Evolutionary conservation across 2,329 filamentous ascomycete genomes (phyloP).

Genomic region (Neopestalotiopsis sp.): DNA sequence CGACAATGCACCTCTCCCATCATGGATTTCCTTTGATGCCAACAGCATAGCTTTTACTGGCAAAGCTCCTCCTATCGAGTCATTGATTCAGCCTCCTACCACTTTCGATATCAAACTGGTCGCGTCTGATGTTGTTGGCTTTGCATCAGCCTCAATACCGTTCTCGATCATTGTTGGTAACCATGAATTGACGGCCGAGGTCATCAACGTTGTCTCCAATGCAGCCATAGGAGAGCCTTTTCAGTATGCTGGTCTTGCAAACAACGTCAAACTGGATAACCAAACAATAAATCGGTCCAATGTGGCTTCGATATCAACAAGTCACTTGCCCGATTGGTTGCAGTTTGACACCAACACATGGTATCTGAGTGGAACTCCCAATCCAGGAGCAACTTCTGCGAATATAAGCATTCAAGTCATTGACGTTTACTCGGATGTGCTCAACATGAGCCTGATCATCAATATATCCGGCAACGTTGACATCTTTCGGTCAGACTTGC

Average conservation of each 20-base stretch:
- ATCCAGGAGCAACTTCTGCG: slow-evolving; percentile 59
- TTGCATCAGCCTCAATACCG: slow-evolving; percentile 66
- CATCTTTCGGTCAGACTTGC: slow-evolving; percentile 34
- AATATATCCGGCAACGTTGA: slow-evolving; percentile 22
- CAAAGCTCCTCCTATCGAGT: slow-evolving; percentile 67
- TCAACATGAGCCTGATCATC: slow-evolving; percentile 58
- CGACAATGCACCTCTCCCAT: slow-evolving; percentile 81
- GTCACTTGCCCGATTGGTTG: slow-evolving; percentile 71
- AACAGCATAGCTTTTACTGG: slow-evolving; percentile 71
- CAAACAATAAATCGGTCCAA: slow-evolving; percentile 51
- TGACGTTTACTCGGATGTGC: slow-evolving; percentile 63
- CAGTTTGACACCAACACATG: slow-evolving; percentile 66
- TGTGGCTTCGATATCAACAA: slow-evolving; percentile 53
- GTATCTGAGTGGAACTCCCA: slow-evolving; percentile 67
- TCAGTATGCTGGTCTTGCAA: slow-evolving; percentile 55
- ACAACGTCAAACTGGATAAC: slow-evolving; percentile 63
- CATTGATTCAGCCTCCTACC: slow-evolving; percentile 70
- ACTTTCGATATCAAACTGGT: slow-evolving; percentile 74
- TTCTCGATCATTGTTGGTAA: slow-evolving; percentile 77
- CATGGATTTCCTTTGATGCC: slow-evolving; percentile 81
- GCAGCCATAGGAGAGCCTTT: slow-evolving; percentile 58
- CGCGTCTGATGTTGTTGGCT: slow-evolving; percentile 81
- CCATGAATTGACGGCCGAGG: slow-evolving; percentile 70
- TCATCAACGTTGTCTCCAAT: slow-evolving; percentile 61
- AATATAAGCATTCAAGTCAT: slow-evolving; percentile 66